A percentile compares a stretch with the other conserved stretches of the same genome.
Conservation (phyloP, 805 yeast genomes). For the Grigorovia yakushimaensis region DNA sequence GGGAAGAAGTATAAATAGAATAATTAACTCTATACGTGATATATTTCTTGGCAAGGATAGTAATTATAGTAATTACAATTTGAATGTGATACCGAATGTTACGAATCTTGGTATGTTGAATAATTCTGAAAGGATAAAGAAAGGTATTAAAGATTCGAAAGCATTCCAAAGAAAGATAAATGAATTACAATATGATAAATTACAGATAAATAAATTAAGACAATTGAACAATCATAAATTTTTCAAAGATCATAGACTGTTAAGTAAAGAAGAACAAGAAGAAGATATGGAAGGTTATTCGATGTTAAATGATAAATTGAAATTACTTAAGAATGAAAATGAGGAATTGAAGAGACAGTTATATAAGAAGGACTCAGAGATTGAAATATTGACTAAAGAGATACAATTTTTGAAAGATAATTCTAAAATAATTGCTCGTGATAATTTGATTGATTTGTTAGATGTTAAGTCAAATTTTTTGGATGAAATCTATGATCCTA, state of each 20-base stretch:
- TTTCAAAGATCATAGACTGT: neutral
- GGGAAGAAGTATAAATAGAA: neutral
- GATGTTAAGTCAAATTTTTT: constrained; percentile 2
- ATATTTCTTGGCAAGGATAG: neutral
- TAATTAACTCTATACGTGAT: neutral
- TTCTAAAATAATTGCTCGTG: constrained; percentile 1
- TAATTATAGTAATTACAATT: too few relatives aligned
- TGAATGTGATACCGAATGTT: neutral
- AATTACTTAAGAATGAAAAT: constrained; percentile 6
- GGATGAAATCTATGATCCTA: neutral
- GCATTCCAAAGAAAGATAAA: constrained; percentile 21
- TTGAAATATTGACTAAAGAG: constrained; percentile 8
- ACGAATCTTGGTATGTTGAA: too few relatives aligned
- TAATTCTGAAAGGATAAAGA: neutral
- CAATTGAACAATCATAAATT: neutral
- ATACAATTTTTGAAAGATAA: constrained; percentile 4
- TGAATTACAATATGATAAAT: constrained; percentile 23
- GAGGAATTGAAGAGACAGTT: constrained; percentile 3
- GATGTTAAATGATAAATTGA: constrained; percentile 1
- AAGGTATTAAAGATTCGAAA: constrained; percentile 17
- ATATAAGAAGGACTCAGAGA: constrained; percentile 2
- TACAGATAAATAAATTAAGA: constrained; percentile 19
- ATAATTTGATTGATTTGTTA: constrained; percentile 1
- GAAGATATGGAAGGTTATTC: too few relatives aligned
- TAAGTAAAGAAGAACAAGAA: too few relatives aligned